Evolutionary conservation across 208 protist species (phyloP), one percentile per base, ranked within the genome.

Genomic region (Kentomonas sorsogonicus): DNA sequence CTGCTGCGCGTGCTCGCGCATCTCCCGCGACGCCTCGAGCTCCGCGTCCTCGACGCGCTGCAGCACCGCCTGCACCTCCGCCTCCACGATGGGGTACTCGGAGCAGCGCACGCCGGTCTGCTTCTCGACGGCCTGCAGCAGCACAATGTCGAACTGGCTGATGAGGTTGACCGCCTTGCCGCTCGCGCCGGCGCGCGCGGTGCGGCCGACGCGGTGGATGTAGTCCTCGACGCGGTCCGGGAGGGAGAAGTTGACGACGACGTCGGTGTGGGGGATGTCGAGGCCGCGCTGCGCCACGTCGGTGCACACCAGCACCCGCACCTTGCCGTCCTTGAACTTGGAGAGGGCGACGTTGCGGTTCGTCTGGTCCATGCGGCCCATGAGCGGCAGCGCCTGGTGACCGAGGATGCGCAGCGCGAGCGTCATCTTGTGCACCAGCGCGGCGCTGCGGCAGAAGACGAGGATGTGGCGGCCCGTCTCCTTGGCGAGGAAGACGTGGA

Each of bases 171-270:
- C 69, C 18, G 96, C 94, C 52, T 91, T 91, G 46, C 97, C 97
- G 13, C 86, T 72, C 3, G 92, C 86, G 13, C 97, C 97, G 15
- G 97, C 79, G 55, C 97, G 89, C 10, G 97, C 97, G 6, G 97
- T 99, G 58, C 97, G 86, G 36, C 98, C 97, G 6, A 98, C 91
- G 56, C 97, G 86, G 57, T 99, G 97, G 45, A 98, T 97, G 79
- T 99, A 99, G 69, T 98, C 91, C 72, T 99, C 98, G 0, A 97
- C 89, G 72, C 95, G 86, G 34, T 93, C 79, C 3, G 97, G 97
- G 10, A 99, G 80, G 31, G 98, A 93, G 74, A 95, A 99, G 76
- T 99, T 99, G 27, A 99, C 93, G 34, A 99, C 97, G 5, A 98
- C 69, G 69, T 99, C 97, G 0, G 98, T 98, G 55, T 88, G 79